Conservation (phyloP, 2,329 filamentous ascomycete species). For the Metarhizium brunneum region DNA sequence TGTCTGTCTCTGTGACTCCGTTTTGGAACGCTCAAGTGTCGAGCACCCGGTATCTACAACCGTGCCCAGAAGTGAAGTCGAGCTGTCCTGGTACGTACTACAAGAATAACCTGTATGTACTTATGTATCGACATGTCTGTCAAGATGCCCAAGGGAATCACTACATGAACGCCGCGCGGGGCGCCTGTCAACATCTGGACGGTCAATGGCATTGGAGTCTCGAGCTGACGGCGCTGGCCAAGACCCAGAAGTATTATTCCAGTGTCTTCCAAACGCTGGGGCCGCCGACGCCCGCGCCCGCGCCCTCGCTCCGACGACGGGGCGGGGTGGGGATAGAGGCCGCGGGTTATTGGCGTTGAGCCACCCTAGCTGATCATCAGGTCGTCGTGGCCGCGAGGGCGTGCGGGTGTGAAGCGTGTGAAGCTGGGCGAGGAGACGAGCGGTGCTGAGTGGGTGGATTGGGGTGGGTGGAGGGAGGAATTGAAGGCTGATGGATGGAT, state of each 20-base stretch:
- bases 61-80: too few species aligned
- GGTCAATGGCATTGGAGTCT: background rate
- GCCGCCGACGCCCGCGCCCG: background rate
- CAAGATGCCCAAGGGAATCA: too few species aligned
- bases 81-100: too few species aligned
- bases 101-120: too few species aligned
- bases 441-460: background rate
- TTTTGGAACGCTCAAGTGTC: background rate
- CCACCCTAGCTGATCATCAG: constrained; percentile 13
- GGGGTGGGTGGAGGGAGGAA: too few species aligned
- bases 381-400: constrained; percentile 1
- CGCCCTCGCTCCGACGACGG: background rate
- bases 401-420: constrained; percentile 1
- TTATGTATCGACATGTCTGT: too few species aligned
- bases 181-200: background rate
- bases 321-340: constrained; percentile 5
- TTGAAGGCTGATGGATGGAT: background rate
- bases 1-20: background rate
- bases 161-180: background rate
- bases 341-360: constrained; percentile 2
- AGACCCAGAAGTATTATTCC: constrained; percentile 5
- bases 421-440: constrained; percentile 5
- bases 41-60: too few species aligned
- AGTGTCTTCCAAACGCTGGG: constrained; percentile 12
- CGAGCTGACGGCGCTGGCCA: background rate